These are phyloP conservation scores for Scheffersomyces cryptocercus DNA, from an alignment of 1,139 yeast genomes.

Conservation along the genomic window DNA sequence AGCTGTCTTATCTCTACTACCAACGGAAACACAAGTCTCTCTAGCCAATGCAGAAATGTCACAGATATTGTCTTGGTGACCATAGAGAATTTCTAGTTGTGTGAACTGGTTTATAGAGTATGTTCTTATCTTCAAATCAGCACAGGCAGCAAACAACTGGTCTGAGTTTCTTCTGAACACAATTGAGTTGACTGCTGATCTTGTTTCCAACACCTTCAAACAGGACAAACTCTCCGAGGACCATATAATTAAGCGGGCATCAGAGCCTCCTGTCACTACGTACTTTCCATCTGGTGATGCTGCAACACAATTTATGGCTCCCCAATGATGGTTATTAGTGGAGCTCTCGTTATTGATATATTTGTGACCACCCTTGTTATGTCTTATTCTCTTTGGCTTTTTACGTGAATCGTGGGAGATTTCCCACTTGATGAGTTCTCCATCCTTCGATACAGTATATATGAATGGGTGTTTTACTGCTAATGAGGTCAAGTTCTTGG, in stretches of 20 bases:
- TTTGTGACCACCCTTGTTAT: constrained; percentile 62
- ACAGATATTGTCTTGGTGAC: constrained; percentile 88
- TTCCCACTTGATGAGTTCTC: constrained; percentile 77
- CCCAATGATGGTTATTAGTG: constrained; percentile 67
- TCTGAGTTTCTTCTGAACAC: constrained; percentile 79
- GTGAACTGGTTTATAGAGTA: constrained; percentile 84
- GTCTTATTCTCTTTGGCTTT: constrained; percentile 66
- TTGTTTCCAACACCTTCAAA: constrained; percentile 73
- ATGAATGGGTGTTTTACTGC: constrained; percentile 58
- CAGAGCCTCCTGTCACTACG: constrained; percentile 90
- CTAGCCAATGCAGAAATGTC: constrained; percentile 78
- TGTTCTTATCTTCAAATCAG: constrained; percentile 86
- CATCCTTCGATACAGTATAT: constrained; percentile 83
- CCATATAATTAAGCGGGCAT: constrained; percentile 81
- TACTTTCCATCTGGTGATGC: constrained; percentile 85
- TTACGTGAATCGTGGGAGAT: constrained; percentile 21
- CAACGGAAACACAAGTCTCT: constrained; percentile 95
- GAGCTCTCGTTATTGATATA: constrained; percentile 31
- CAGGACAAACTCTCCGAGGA: constrained; percentile 75
- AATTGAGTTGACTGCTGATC: constrained; percentile 71
- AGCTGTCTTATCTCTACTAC: constrained; percentile 91
- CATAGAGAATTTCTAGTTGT: constrained; percentile 86
- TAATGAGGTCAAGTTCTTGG: constrained; percentile 56
- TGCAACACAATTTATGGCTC: constrained; percentile 75
- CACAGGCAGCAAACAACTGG: constrained; percentile 90